Percentiles rank a stretch among this genome's conserved stretches.
Evolutionary conservation across 75 land plant genomes (phyloP).

Genomic region (Pinus taeda): DNA sequence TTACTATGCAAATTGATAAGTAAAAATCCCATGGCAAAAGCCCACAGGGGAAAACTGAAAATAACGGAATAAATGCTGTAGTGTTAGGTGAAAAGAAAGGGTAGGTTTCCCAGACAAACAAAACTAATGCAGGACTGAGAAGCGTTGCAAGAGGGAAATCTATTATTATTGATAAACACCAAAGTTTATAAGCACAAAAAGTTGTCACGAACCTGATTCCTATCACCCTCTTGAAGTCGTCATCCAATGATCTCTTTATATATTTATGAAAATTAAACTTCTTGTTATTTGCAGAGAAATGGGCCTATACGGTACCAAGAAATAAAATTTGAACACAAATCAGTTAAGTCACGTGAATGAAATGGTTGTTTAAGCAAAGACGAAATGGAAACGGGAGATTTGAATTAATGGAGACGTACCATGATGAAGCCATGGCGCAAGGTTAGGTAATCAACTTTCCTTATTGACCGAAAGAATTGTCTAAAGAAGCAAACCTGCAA

Average conservation of each 20-base stretch:
- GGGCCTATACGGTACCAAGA: conserved; percentile 38
- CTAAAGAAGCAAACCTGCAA: conserved; percentile 60
- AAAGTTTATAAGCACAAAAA: too few relatives aligned
- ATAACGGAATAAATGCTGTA: not conserved
- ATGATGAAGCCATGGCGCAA: conserved; percentile 57
- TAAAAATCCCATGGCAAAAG: conserved; percentile 38
- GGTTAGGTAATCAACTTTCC: conserved; percentile 56
- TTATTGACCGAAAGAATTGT: conserved; percentile 53
- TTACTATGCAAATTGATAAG: conserved; percentile 58
- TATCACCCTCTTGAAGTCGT: too few relatives aligned
- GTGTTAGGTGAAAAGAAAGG: not conserved
- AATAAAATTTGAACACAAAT: not conserved
- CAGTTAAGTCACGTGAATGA: not conserved
- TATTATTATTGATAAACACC: too few relatives aligned
- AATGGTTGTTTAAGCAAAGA: not conserved
- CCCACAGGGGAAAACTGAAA: conserved; percentile 62
- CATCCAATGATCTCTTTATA: too few relatives aligned
- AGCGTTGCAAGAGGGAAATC: too few relatives aligned
- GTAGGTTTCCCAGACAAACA: not conserved
- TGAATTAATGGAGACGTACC: conserved; percentile 7
- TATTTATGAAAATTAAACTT: conserved; percentile 47
- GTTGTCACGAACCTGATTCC: too few relatives aligned
- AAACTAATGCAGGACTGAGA: not conserved
- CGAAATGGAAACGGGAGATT: not conserved
- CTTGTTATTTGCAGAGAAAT: conserved; percentile 51